Conservation (phyloP, 164 flowering plant species). For the Magnolia changhungtana region DNA sequence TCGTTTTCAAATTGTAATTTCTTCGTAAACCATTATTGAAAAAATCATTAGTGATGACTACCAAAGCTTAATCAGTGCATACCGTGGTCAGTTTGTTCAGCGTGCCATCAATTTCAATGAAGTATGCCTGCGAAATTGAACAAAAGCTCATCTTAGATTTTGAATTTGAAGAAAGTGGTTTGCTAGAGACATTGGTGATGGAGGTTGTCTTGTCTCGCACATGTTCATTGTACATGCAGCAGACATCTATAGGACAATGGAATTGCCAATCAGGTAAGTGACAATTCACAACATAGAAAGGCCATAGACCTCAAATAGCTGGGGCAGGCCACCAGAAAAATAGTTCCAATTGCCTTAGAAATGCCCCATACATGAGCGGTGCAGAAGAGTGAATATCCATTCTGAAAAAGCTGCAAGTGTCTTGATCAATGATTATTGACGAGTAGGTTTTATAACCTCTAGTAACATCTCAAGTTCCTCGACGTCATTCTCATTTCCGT, state of each 20-base stretch:
- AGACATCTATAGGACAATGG: neutral
- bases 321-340: neutral
- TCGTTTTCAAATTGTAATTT: no score
- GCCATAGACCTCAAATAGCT: neutral
- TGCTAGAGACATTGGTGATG: neutral
- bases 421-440: neutral
- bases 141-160: slow-evolving; percentile 12
- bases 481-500: slow-evolving; percentile 72
- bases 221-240: neutral
- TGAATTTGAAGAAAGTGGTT: slow-evolving; percentile 1
- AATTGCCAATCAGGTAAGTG: neutral
- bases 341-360: neutral
- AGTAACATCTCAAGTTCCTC: slow-evolving; percentile 97
- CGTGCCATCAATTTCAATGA: slow-evolving; percentile 94
- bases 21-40: no score
- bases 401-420: neutral
- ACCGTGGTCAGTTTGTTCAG: slow-evolving; percentile 90
- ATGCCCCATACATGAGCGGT: no score
- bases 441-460: slow-evolving; percentile 44
- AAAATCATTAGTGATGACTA: neutral
- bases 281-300: no score
- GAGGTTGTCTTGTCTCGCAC: neutral
- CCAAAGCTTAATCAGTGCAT: slow-evolving; percentile 16
- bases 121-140: slow-evolving; percentile 74
- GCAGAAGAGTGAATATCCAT: neutral